Base-by-base conservation (phyloP, 2,329 filamentous ascomycete genomes). In the Ophioceras dolichostomum region DNA sequence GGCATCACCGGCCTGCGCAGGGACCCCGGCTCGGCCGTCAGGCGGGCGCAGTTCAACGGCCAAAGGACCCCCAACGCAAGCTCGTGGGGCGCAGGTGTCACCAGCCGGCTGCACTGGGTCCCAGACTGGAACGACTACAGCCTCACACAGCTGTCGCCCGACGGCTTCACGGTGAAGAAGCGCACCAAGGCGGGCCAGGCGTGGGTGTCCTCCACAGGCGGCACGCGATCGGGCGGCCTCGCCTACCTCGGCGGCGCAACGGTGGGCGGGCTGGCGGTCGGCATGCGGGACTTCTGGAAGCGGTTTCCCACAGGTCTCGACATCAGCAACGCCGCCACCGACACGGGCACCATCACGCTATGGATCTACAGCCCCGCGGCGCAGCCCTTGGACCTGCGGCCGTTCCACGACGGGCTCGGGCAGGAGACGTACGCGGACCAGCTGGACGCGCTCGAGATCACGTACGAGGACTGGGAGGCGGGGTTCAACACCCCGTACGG, bases 261-360 rank as follows among this genome's bases (percentile, higher is more conserved):
- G 0, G 53, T 56, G 3, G 75, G 75, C n/a, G 75, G 75, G 10
- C 57, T 79, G 2, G 73, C 69, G 1, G 50, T 79, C 5, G 72
- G 70, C 1, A 59, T 75, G 33, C 64, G 68, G 3, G 65, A 78
- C 45, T 79, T 79, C 49, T 79, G 75, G 75, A 71, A 79, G 56
- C 62, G 69, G 13, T 76, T 73, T 43, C 75, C 75, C 0, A 73
- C 70, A 0, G 64, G 68, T 4, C 52, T 79, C 4, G 73, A 78
- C 32, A 62, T 79, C 10, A 53, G 60, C 0, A 62, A 70, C 36
- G 67, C 71, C 0, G 62, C 61, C 0, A 57, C 59, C 0, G 65
- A 74, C 32, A 48, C 52, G 2, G 72, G 71, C 0, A 57, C 62
- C 4, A 57, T 79, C 10, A 79, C 73, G 0, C 41, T 76, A 1